Conservation (phyloP, 768 basidiomycete species). For the Phallus indusiatus region DNA sequence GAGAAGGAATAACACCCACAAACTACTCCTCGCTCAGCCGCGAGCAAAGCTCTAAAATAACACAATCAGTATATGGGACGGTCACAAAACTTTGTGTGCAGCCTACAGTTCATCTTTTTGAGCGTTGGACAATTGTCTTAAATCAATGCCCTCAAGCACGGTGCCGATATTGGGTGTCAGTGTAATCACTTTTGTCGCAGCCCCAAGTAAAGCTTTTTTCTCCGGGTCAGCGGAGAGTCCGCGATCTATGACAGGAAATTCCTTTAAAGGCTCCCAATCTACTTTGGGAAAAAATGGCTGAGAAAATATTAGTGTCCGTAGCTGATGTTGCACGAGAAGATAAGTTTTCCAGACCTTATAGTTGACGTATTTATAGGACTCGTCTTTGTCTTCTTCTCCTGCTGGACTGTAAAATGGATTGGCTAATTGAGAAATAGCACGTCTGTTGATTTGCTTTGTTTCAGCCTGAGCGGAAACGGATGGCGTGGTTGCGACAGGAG, state of each 20-base stretch:
- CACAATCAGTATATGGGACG: slow-evolving; percentile 1
- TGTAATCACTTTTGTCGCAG: slow-evolving; percentile 57
- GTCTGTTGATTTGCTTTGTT: slow-evolving; percentile 8
- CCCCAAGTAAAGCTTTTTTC: slow-evolving; percentile 55
- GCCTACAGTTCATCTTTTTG: slow-evolving; percentile 77
- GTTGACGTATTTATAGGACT: slow-evolving; percentile 42
- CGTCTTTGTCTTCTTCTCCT: slow-evolving; percentile 39
- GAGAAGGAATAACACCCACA: slow-evolving; percentile 34
- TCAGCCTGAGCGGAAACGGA: background rate
- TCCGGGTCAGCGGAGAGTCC: slow-evolving; percentile 58
- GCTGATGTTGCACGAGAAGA: background rate
- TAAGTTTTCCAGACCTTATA: slow-evolving; percentile 39
- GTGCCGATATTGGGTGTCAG: slow-evolving; percentile 68
- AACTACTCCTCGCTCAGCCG: slow-evolving; percentile 69
- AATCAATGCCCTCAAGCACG: slow-evolving; percentile 64
- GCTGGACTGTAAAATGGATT: slow-evolving; percentile 67
- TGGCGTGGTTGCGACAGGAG: background rate
- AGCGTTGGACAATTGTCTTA: slow-evolving; percentile 50
- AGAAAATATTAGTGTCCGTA: background rate
- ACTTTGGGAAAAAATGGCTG: slow-evolving; percentile 59
- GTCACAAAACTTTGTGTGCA: background rate
- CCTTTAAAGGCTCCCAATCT: slow-evolving; percentile 53
- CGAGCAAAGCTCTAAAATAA: slow-evolving; percentile 48
- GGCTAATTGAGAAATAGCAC: slow-evolving; percentile 22
- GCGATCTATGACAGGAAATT: slow-evolving; percentile 53